Percentiles rank a stretch among this genome's conserved stretches.
phyloP scores from a whole-genome alignment of 208 protist genomes.

The Crithidia brevicula region DNA sequence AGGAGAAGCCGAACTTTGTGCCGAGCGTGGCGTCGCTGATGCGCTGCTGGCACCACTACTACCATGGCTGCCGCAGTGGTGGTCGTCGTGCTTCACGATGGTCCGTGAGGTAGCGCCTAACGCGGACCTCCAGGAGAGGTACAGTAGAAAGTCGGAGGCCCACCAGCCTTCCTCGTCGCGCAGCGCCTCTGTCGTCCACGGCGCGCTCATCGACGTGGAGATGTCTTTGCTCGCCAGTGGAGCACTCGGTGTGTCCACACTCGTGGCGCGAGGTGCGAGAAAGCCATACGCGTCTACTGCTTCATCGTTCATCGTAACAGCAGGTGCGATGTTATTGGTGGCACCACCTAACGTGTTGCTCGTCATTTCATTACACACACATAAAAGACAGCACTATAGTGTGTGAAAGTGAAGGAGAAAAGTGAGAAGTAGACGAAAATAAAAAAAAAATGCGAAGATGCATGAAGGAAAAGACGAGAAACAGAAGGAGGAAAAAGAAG shows the following conservation, averaged over 20 bases:
- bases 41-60: no score
- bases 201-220: not conserved
- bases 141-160: slow-evolving; percentile 18
- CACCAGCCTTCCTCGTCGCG: slow-evolving; percentile 16
- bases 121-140: slow-evolving; percentile 15
- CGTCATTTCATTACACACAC: no score
- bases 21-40: no score
- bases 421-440: no score
- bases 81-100: no score
- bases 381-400: no score
- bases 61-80: no score
- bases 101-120: not conserved
- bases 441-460: not conserved
- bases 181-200: not conserved
- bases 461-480: not conserved
- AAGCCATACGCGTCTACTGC: slow-evolving; percentile 1
- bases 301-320: no score
- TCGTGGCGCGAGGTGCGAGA: not conserved
- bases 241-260: not conserved
- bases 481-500: not conserved
- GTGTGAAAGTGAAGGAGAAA: not conserved
- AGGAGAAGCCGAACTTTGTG: no score
- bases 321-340: no score
- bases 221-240: no score
- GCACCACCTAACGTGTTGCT: not conserved